These are phyloP conservation scores for Ascochyta viciae-villosae DNA, from an alignment of 2,329 filamentous ascomycete species.

Conservation along the genomic window DNA sequence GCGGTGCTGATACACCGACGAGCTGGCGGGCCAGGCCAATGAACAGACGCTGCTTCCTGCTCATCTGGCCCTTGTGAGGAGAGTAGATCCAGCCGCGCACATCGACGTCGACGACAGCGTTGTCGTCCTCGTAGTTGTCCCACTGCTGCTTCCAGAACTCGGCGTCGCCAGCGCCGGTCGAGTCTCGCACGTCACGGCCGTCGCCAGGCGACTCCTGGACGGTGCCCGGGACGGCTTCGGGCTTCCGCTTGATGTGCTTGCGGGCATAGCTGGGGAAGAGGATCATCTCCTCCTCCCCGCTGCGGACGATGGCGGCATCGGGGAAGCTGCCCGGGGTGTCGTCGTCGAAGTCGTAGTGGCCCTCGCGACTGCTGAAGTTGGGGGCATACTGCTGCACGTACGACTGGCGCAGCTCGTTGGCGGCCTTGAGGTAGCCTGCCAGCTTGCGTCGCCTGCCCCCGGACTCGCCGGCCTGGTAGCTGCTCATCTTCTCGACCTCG, in stretches of 20 bases:
- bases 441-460: slow-evolving; percentile 81
- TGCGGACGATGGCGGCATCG: slow-evolving; percentile 79
- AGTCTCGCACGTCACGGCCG: slow-evolving; percentile 53
- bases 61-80: slow-evolving; percentile 84
- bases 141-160: slow-evolving; percentile 82
- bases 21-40: slow-evolving; percentile 86
- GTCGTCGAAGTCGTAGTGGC: slow-evolving; percentile 52
- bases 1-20: slow-evolving; percentile 81
- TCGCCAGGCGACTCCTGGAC: slow-evolving; percentile 50
- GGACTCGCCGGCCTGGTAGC: slow-evolving; percentile 58
- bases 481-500: slow-evolving; percentile 33
- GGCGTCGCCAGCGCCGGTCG: slow-evolving; percentile 63
- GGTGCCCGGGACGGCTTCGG: slow-evolving; percentile 44
- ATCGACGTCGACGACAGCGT: slow-evolving; percentile 90
- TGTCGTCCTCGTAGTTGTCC: slow-evolving; percentile 80
- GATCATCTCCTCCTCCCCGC: slow-evolving; percentile 89
- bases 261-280: slow-evolving; percentile 94
- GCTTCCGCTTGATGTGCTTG: slow-evolving; percentile 64
- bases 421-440: slow-evolving; percentile 73
- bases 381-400: slow-evolving; percentile 64
- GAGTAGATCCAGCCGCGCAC: slow-evolving; percentile 95
- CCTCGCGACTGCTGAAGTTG: slow-evolving; percentile 56
- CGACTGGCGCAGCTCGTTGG: slow-evolving; percentile 73
- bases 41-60: slow-evolving; percentile 82
- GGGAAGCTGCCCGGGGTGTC: slow-evolving; percentile 80